Percentiles rank a stretch among this genome's conserved stretches.
phyloP scores from a whole-genome alignment of 2,329 filamentous ascomycete genomes.

The Dothistroma septosporum region DNA sequence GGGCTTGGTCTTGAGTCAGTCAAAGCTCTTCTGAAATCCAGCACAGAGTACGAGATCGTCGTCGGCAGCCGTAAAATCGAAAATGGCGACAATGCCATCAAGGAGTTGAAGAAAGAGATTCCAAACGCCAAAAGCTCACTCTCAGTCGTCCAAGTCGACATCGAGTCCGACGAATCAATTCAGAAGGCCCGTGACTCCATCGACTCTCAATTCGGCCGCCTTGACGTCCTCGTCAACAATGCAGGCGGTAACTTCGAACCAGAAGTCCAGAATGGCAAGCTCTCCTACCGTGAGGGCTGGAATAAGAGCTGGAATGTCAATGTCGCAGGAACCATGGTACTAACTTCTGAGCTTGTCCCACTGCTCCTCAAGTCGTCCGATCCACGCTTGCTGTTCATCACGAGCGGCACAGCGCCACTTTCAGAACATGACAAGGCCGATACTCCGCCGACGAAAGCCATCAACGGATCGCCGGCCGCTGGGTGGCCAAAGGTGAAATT shows the following conservation, averaged over 20 bases:
- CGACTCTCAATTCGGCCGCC: conserved; percentile 38
- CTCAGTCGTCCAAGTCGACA: conserved; percentile 50
- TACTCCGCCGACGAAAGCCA: conserved; percentile 24
- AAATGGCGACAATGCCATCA: conserved; percentile 50
- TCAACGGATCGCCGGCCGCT: conserved; percentile 28
- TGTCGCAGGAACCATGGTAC: conserved; percentile 38
- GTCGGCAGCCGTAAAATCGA: conserved; percentile 51
- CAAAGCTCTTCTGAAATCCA: conserved; percentile 50
- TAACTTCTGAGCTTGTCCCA: conserved; percentile 36
- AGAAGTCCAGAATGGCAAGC: conserved; percentile 28
- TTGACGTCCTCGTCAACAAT: conserved; percentile 58
- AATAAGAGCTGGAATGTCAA: conserved; percentile 39
- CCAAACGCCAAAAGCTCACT: conserved; percentile 41
- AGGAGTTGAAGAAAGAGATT: conserved; percentile 40
- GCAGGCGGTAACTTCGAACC: conserved; percentile 49
- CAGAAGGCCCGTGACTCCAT: conserved; percentile 44
- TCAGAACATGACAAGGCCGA: conserved; percentile 32
- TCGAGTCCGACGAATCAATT: conserved; percentile 53
- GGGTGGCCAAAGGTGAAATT: conserved; percentile 47
- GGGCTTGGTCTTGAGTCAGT: conserved; percentile 58
- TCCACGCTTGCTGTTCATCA: conserved; percentile 40
- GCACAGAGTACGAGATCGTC: conserved; percentile 52
- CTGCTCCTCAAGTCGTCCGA: conserved; percentile 36
- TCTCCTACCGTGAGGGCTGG: conserved; percentile 37
- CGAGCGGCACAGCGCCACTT: conserved; percentile 42